Evolutionary conservation across 805 yeast species (phyloP).

Genomic region (Maudiozyma turicensis): DNA sequence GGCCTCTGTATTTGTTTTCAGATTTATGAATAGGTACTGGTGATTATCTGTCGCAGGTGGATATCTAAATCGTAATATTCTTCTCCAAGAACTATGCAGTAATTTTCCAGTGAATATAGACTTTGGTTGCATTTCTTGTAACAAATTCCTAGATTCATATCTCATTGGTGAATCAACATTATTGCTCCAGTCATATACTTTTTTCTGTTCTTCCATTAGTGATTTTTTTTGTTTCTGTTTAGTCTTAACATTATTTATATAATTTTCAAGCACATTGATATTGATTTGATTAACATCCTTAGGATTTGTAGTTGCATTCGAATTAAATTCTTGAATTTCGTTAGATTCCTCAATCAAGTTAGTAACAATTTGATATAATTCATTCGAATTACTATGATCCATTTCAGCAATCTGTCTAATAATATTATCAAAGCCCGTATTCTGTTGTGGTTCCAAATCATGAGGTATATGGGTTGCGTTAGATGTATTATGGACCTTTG

Average conservation of each 20-base stretch:
- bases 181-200: constrained; percentile 19
- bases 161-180: constrained; percentile 2
- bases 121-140: constrained; percentile 1
- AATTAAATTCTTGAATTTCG: constrained; percentile 1
- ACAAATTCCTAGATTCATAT: constrained; percentile 9
- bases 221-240: constrained; percentile 14
- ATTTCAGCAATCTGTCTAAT: constrained; percentile 1
- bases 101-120: background rate
- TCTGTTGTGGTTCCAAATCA: constrained; percentile 1
- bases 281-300: constrained; percentile 5
- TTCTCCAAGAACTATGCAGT: background rate
- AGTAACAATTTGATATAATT: constrained; percentile 6
- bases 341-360: constrained; percentile 7
- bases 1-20: constrained; percentile 4
- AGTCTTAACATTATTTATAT: constrained; percentile 14
- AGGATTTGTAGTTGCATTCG: background rate
- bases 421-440: background rate
- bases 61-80: no score
- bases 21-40: constrained; percentile 9
- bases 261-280: constrained; percentile 11
- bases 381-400: constrained; percentile 1
- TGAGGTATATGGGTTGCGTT: background rate
- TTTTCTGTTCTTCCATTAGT: constrained; percentile 13
- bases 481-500: background rate
- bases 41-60: background rate